Percentiles rank a stretch among this genome's conserved stretches.
These are phyloP conservation scores for Alectoria sarmentosa DNA, from an alignment of 495 filamentous ascomycete species.

Conservation along the genomic window DNA sequence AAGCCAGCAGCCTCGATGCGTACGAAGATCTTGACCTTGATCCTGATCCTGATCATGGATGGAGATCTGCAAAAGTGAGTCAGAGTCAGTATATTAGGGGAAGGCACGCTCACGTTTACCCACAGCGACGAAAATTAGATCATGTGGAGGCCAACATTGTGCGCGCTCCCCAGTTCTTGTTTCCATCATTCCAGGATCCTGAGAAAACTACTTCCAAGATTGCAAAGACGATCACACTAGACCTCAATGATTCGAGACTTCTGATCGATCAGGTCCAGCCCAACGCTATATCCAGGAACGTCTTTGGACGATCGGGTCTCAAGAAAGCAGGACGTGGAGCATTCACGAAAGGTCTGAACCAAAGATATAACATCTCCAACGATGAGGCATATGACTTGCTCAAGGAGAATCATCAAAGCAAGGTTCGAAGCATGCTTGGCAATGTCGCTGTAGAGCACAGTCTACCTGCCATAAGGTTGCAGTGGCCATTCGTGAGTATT, in stretches of 20 bases:
- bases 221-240: constrained; percentile 70
- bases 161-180: constrained; percentile 38
- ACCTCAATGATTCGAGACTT: constrained; percentile 83
- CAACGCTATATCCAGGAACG: constrained; percentile 41
- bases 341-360: constrained; percentile 44
- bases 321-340: constrained; percentile 11
- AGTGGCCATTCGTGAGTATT: constrained; percentile 69
- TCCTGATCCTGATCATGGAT: constrained; percentile 6
- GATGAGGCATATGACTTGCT: constrained; percentile 91
- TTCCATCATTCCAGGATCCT: constrained; percentile 54
- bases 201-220: constrained; percentile 56
- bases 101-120: constrained; percentile 24
- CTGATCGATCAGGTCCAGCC: constrained; percentile 61
- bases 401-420: constrained; percentile 94
- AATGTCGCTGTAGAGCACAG: constrained; percentile 83
- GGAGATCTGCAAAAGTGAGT: constrained; percentile 12
- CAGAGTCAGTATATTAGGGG: background rate
- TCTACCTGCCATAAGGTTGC: constrained; percentile 79
- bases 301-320: constrained; percentile 29
- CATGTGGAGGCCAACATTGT: constrained; percentile 37
- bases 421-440: constrained; percentile 83
- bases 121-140: constrained; percentile 46
- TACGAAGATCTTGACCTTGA: constrained; percentile 7
- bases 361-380: constrained; percentile 91
- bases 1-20: constrained; percentile 10